phyloP scores from a whole-genome alignment of 306 rosid species.

The Sphenostylis stenocarpa region DNA sequence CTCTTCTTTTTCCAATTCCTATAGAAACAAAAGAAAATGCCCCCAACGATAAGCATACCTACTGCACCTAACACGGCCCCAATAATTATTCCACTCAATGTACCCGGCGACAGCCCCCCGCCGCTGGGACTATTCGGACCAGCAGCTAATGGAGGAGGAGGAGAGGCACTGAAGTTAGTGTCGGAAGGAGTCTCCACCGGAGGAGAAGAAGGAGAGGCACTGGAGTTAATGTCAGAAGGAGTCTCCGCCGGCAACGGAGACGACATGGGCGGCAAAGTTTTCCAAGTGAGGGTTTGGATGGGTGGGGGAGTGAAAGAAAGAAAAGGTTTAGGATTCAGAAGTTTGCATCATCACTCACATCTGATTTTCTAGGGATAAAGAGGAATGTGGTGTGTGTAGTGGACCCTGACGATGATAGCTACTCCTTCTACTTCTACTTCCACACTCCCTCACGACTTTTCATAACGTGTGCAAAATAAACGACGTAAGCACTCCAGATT shows the following conservation, averaged over 20 bases:
- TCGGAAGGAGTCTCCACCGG: background rate
- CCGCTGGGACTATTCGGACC: background rate
- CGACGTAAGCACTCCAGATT: background rate
- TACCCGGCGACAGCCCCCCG: background rate
- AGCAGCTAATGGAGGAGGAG: background rate
- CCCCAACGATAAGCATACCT: background rate
- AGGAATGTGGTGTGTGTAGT: background rate
- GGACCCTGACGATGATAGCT: background rate
- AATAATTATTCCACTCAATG: conserved; percentile 17
- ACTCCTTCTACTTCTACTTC: background rate
- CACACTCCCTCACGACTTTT: background rate
- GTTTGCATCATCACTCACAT: background rate
- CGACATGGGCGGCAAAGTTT: conserved; percentile 13
- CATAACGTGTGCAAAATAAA: background rate
- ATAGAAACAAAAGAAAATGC: conserved; percentile 7
- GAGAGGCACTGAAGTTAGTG: background rate
- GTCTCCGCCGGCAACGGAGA: background rate
- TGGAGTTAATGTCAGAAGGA: background rate
- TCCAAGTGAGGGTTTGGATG: conserved; percentile 10
- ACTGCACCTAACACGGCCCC: conserved; percentile 24
- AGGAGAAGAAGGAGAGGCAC: background rate
- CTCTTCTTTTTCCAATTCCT: conserved; percentile 15
- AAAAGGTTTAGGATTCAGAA: background rate
- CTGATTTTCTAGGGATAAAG: background rate
- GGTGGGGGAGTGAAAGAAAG: background rate